A percentile compares a stretch with the other conserved stretches of the same genome.
Evolutionary conservation across 345 rosid genomes (phyloP).

Genomic region (Aquilaria sinensis): DNA sequence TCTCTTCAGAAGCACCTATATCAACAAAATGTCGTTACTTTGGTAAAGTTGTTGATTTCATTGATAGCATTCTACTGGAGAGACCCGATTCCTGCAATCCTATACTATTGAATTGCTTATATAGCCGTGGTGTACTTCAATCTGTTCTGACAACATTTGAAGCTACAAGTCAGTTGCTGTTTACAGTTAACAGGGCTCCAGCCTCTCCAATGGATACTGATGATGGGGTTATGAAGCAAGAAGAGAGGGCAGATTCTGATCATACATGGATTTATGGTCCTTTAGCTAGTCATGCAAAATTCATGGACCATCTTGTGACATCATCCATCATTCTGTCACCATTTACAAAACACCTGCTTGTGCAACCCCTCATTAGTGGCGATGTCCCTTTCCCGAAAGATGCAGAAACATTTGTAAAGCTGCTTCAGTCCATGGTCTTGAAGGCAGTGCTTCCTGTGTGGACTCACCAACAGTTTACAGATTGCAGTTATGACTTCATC

Average conservation of each 20-base stretch:
- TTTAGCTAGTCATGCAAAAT: slow-evolving; percentile 80
- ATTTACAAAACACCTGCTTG: slow-evolving; percentile 74
- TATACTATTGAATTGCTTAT: slow-evolving; percentile 68
- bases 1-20: slow-evolving; percentile 49
- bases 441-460: slow-evolving; percentile 92
- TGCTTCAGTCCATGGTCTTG: slow-evolving; percentile 89
- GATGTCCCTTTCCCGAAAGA: slow-evolving; percentile 66
- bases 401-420: slow-evolving; percentile 85
- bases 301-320: slow-evolving; percentile 92
- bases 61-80: slow-evolving; percentile 77
- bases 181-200: slow-evolving; percentile 56
- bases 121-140: slow-evolving; percentile 75
- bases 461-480: slow-evolving; percentile 76
- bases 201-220: slow-evolving; percentile 93
- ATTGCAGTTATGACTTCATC: slow-evolving; percentile 74
- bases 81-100: slow-evolving; percentile 91
- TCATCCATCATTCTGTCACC: slow-evolving; percentile 87
- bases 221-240: slow-evolving; percentile 58
- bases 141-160: slow-evolving; percentile 87
- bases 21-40: slow-evolving; percentile 93
- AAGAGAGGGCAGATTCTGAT: slow-evolving; percentile 59
- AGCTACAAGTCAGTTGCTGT: slow-evolving; percentile 86
- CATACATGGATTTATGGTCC: slow-evolving; percentile 92
- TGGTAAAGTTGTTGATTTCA: slow-evolving; percentile 89
- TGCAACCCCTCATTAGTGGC: slow-evolving; percentile 68